phyloP scores from a whole-genome alignment of 2,329 filamentous ascomycete genomes.

The Ceratocystis diversiconidia region DNA sequence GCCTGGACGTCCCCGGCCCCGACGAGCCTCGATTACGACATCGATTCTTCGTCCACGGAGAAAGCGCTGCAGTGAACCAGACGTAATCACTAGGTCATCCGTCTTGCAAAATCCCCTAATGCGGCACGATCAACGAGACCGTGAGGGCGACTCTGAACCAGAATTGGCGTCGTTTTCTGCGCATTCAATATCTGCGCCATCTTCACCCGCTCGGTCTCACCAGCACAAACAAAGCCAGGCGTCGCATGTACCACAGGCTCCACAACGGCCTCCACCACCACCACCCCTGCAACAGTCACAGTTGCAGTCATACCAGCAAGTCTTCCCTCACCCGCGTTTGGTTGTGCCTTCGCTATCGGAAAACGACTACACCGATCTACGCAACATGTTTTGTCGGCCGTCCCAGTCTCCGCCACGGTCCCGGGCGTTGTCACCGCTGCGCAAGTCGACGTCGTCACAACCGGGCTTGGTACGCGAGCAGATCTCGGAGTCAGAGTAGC shows the following conservation, averaged over 20 bases:
- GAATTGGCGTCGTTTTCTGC: background rate
- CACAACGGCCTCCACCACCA: background rate
- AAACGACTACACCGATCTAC: conserved; percentile 15
- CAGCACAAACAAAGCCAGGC: background rate
- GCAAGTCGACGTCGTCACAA: background rate
- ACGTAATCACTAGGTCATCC: background rate
- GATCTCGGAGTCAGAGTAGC: background rate
- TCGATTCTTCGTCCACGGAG: conserved; percentile 10
- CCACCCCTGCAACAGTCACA: background rate
- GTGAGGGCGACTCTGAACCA: background rate
- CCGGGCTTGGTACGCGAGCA: background rate
- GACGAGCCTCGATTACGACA: conserved; percentile 11
- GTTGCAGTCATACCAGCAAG: background rate
- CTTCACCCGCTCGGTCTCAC: background rate
- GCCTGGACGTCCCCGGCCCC: conserved; percentile 1
- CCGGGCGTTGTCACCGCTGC: background rate
- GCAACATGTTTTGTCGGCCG: conserved; percentile 16
- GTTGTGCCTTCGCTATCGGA: conserved; percentile 14
- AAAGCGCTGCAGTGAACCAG: conserved; percentile 12
- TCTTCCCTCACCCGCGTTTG: conserved; percentile 1
- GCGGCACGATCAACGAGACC: background rate
- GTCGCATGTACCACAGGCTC: background rate
- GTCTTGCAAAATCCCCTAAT: background rate
- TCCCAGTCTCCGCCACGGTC: conserved; percentile 12
- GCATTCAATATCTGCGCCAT: background rate